These are phyloP conservation scores for Pichia sp. DNA, from an alignment of 1,139 yeast genomes.

Conservation along the genomic window DNA sequence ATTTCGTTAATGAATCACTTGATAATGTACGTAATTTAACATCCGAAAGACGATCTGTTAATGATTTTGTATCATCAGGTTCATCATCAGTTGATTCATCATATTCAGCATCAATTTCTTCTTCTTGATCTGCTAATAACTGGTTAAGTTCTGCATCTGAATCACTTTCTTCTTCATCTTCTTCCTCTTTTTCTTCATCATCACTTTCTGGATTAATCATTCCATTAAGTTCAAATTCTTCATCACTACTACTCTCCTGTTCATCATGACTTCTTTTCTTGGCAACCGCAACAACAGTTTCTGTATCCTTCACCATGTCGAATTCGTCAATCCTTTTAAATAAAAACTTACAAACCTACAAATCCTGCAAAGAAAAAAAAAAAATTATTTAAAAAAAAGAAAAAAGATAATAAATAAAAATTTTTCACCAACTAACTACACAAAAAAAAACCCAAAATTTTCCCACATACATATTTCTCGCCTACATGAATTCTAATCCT, in stretches of 20 bases:
- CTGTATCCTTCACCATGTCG: neutral
- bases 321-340: neutral
- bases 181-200: conserved; percentile 25
- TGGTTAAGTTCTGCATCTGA: conserved; percentile 33
- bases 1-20: conserved; percentile 31
- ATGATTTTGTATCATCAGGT: conserved; percentile 44
- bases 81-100: conserved; percentile 52
- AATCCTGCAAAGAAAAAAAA: neutral
- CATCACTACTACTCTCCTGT: conserved; percentile 14
- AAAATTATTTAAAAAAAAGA: neutral
- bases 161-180: conserved; percentile 31
- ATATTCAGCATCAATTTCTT: conserved; percentile 39
- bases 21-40: conserved; percentile 47
- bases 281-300: neutral
- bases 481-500: neutral
- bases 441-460: neutral
- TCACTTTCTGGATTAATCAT: conserved; percentile 31
- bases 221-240: conserved; percentile 32
- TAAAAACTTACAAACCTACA: neutral
- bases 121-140: conserved; percentile 30
- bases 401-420: neutral
- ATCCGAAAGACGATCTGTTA: conserved; percentile 52
- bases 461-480: no score
- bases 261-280: conserved; percentile 16
- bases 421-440: neutral